Evolutionary conservation across 495 filamentous ascomycete species (phyloP).

Genomic region (Paragyromitra xinjiangensis): DNA sequence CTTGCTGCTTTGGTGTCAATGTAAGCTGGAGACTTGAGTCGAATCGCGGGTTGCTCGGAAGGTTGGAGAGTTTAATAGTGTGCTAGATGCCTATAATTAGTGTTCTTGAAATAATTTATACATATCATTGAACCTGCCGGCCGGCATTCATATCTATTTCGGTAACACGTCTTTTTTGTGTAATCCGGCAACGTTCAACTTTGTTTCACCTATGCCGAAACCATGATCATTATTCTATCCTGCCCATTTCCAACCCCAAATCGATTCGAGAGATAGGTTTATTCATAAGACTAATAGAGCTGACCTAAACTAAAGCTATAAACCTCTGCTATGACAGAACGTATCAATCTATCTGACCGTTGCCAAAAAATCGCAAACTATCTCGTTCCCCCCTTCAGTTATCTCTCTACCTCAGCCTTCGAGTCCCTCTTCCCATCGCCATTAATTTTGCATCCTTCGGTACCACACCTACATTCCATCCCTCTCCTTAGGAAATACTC

Average conservation of each 20-base stretch:
- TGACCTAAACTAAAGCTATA: neutral
- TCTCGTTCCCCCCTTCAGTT: neutral
- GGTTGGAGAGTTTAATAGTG: neutral
- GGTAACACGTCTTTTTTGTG: neutral
- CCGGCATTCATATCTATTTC: neutral
- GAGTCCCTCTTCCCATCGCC: neutral
- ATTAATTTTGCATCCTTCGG: constrained; percentile 12
- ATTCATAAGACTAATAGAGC: too few relatives aligned
- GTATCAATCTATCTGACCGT: neutral
- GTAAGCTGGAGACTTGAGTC: neutral
- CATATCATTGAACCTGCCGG: neutral
- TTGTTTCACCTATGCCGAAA: too few relatives aligned
- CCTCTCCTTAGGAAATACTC: constrained; percentile 43
- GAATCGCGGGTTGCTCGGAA: neutral
- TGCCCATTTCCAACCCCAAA: too few relatives aligned
- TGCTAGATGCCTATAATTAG: neutral
- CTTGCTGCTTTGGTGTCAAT: neutral
- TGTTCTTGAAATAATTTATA: constrained; percentile 1
- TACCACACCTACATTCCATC: constrained; percentile 28
- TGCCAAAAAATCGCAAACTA: neutral
- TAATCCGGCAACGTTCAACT: neutral
- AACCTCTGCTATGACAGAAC: neutral
- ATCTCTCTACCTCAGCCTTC: neutral
- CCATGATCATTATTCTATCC: too few relatives aligned
- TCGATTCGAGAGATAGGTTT: too few relatives aligned